phyloP scores from a whole-genome alignment of 768 basidiomycete species.

The Porphyrellus cyaneotinctus region DNA sequence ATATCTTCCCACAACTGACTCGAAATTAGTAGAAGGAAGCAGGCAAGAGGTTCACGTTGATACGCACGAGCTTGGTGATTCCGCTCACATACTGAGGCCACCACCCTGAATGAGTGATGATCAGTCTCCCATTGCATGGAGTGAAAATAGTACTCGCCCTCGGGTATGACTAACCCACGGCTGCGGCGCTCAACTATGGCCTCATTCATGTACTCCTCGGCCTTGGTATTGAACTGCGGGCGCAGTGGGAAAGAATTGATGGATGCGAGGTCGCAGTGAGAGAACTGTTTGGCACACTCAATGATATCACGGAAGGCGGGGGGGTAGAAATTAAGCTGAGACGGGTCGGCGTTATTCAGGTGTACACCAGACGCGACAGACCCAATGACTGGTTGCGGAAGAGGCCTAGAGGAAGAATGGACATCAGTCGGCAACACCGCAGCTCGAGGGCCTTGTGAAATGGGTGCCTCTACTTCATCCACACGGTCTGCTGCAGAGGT shows the following conservation, averaged over 20 bases:
- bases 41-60: not conserved
- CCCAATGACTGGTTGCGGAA: too few species aligned
- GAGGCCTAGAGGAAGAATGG: too few species aligned
- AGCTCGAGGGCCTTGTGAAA: too few species aligned
- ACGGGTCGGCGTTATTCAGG: not conserved
- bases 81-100: not conserved
- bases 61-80: not conserved
- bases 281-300: not conserved
- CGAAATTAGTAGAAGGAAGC: not conserved
- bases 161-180: not conserved
- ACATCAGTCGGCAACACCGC: too few species aligned
- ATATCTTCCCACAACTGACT: not conserved
- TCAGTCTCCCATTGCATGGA: not conserved
- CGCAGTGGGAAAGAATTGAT: not conserved
- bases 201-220: not conserved
- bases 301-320: not conserved
- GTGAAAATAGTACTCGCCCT: not conserved
- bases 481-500: too few species aligned
- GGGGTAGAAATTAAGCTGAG: not conserved
- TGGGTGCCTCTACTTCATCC: too few species aligned
- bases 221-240: not conserved
- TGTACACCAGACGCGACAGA: too few species aligned
- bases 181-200: not conserved
- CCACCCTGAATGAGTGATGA: not conserved
- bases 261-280: conserved; percentile 9